Percentiles rank a stretch among this genome's conserved stretches.
Evolutionary conservation across 805 yeast species (phyloP).

Genomic region (Candida dendrica): DNA sequence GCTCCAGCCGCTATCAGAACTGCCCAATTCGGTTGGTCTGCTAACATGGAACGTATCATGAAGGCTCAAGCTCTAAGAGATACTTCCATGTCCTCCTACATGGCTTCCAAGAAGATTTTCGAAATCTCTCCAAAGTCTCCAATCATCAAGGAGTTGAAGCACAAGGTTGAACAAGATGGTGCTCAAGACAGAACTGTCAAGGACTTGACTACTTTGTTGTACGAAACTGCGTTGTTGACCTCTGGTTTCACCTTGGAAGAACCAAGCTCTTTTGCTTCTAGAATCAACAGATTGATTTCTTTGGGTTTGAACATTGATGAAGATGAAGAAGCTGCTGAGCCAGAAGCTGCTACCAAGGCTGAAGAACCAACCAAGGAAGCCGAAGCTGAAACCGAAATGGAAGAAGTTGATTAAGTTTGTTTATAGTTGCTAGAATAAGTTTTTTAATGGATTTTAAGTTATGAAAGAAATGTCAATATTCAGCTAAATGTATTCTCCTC

Average conservation of each 20-base stretch:
- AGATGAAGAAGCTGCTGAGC: conserved; percentile 48
- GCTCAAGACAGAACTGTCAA: conserved; percentile 97
- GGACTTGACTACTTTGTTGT: conserved; percentile 92
- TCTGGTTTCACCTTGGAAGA: conserved; percentile 99
- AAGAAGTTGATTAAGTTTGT: conserved; percentile 85
- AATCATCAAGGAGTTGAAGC: conserved; percentile 90
- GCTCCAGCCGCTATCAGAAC: conserved; percentile 99
- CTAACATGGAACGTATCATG: conserved; percentile 99
- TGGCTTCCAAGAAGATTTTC: conserved; percentile 98
- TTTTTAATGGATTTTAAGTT: not conserved
- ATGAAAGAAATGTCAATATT: too few relatives aligned
- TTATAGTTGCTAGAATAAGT: not conserved
- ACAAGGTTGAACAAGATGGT: conserved; percentile 95
- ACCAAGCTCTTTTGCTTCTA: conserved; percentile 93
- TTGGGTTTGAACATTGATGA: conserved; percentile 98
- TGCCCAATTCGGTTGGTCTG: conserved; percentile 99
- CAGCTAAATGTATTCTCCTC: too few relatives aligned
- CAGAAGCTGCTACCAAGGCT: conserved; percentile 34
- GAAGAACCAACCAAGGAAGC: conserved; percentile 56
- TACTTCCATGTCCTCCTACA: conserved; percentile 97
- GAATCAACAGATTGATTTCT: conserved; percentile 97
- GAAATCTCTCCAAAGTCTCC: conserved; percentile 97
- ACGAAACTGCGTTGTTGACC: conserved; percentile 95
- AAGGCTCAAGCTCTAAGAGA: conserved; percentile 99
- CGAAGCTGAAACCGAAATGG: conserved; percentile 93